phyloP scores from a whole-genome alignment of 129 eudicot species.

The Artemisia argyi region DNA sequence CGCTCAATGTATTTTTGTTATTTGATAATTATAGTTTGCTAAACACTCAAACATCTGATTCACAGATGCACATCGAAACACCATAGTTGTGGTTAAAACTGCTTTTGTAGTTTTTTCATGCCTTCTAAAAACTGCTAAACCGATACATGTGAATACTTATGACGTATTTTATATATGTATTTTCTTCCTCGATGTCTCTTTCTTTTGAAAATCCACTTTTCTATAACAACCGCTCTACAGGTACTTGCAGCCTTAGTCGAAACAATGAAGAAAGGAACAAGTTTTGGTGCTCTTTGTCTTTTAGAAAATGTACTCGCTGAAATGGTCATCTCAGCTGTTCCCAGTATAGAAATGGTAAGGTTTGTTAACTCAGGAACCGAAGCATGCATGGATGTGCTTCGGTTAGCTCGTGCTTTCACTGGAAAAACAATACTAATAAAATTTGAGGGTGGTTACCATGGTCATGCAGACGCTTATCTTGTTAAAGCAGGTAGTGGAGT shows the following conservation, averaged over 20 bases:
- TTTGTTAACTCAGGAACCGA: conserved; percentile 97
- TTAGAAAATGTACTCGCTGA: conserved; percentile 79
- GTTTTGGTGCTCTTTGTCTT: conserved; percentile 99
- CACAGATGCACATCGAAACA: neutral
- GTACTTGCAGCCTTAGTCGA: conserved; percentile 94
- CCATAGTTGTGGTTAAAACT: neutral
- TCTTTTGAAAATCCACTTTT: neutral
- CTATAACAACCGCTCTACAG: conserved; percentile 33
- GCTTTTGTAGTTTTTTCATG: too few species aligned
- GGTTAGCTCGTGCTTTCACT: conserved; percentile 92
- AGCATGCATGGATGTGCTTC: conserved; percentile 98
- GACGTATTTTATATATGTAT: neutral
- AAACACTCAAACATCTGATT: neutral
- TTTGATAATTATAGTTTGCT: too few species aligned
- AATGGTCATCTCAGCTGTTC: conserved; percentile 90
- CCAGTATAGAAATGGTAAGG: conserved; percentile 95
- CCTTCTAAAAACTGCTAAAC: neutral
- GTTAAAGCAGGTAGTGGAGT: conserved; percentile 99
- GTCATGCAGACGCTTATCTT: conserved; percentile 90
- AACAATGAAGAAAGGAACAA: conserved; percentile 99
- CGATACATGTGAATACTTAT: neutral
- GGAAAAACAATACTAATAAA: conserved; percentile 61
- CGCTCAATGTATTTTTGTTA: too few species aligned
- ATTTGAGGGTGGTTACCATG: conserved; percentile 95
- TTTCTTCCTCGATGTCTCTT: neutral